Conservation (phyloP, 345 rosid species). For the Populus davidiana region DNA sequence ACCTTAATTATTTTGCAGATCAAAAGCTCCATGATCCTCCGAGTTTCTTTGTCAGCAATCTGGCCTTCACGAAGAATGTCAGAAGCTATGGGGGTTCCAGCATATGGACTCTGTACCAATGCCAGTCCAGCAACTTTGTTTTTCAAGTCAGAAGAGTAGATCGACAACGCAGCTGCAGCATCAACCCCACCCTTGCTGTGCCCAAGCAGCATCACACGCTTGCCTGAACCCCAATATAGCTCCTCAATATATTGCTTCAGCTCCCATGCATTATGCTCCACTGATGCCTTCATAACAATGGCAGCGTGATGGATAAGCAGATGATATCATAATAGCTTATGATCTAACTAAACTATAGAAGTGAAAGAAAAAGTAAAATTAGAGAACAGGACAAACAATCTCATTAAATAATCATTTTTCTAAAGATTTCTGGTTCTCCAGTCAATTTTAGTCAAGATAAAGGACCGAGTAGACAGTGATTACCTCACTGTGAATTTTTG, state of each 20-base stretch:
- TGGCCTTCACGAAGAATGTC: slow-evolving; percentile 70
- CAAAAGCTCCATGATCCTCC: slow-evolving; percentile 59
- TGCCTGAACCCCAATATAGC: slow-evolving; percentile 73
- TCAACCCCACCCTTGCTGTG: slow-evolving; percentile 81
- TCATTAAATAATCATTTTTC: background rate
- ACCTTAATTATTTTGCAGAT: slow-evolving; percentile 72
- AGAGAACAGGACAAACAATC: background rate
- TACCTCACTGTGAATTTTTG: slow-evolving; percentile 77
- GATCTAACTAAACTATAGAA: background rate
- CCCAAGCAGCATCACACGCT: slow-evolving; percentile 65
- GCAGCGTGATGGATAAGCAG: slow-evolving; percentile 6
- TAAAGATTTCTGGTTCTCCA: background rate
- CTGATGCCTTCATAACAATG: slow-evolving; percentile 46
- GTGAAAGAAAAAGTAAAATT: background rate
- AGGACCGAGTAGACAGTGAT: background rate
- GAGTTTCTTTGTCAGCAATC: slow-evolving; percentile 63
- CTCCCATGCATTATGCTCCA: slow-evolving; percentile 71
- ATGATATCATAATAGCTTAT: slow-evolving; percentile 3
- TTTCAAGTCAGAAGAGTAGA: slow-evolving; percentile 50
- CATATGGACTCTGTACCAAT: slow-evolving; percentile 68
- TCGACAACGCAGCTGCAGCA: slow-evolving; percentile 71
- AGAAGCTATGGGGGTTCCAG: slow-evolving; percentile 62
- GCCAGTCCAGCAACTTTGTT: slow-evolving; percentile 70
- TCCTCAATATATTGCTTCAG: slow-evolving; percentile 72
- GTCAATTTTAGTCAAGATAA: background rate